A percentile compares a stretch with the other conserved stretches of the same genome.
phyloP scores from a whole-genome alignment of 768 basidiomycete species.

The Sistotremastrum niveocremeum region DNA sequence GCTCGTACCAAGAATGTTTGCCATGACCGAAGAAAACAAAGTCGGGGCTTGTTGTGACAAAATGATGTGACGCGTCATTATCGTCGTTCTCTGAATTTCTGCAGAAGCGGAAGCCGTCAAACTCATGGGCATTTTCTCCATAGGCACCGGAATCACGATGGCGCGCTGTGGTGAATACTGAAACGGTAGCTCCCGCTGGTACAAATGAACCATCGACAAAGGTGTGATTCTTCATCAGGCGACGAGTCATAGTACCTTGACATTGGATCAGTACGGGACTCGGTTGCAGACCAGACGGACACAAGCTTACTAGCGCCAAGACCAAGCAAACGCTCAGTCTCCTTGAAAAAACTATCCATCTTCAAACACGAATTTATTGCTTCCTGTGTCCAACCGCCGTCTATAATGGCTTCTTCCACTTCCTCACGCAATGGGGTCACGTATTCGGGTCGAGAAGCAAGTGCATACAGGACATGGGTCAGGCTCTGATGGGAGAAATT shows the following conservation, averaged over 20 bases:
- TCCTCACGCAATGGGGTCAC: conserved; percentile 27
- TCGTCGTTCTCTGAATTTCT: conserved; percentile 15
- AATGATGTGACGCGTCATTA: conserved; percentile 13
- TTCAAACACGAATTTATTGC: conserved; percentile 26
- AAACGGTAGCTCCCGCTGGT: conserved; percentile 18
- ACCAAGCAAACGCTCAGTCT: conserved; percentile 14
- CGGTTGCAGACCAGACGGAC: no score
- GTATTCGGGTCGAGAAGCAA: conserved; percentile 21
- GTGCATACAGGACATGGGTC: conserved; percentile 24
- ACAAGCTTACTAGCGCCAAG: conserved; percentile 10
- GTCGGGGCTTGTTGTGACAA: conserved; percentile 8
- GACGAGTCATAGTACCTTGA: conserved; percentile 16
- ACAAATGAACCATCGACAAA: conserved; percentile 22
- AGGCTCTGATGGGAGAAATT: conserved; percentile 5
- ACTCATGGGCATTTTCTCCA: conserved; percentile 17
- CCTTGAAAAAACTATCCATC: conserved; percentile 23
- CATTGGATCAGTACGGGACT: background rate
- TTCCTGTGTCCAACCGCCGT: conserved; percentile 27
- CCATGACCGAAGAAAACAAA: conserved; percentile 18
- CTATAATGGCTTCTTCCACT: conserved; percentile 19
- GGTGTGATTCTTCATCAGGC: conserved; percentile 17
- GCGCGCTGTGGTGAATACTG: conserved; percentile 14
- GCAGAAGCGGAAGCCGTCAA: conserved; percentile 30
- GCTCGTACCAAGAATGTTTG: conserved; percentile 19
- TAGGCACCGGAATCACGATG: conserved; percentile 28